Percentiles rank a stretch among this genome's conserved stretches.
Conservation (phyloP, 1,139 yeast species). For the Suhomyces guaymorum region DNA sequence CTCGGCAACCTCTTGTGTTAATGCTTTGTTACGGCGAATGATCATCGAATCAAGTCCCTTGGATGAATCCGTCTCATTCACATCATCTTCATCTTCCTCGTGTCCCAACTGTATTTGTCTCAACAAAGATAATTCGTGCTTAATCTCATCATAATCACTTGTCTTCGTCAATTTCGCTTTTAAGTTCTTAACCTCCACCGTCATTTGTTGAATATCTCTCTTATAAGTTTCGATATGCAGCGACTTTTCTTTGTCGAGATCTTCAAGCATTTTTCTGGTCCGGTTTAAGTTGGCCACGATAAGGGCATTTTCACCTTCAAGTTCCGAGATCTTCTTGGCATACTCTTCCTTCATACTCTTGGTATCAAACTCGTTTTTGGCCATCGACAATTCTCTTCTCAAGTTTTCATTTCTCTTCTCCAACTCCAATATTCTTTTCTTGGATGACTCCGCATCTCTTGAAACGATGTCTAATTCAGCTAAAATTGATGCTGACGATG, state of each 20-base stretch:
- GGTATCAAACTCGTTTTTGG: constrained; percentile 46
- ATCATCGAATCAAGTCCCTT: constrained; percentile 48
- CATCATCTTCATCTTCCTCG: constrained; percentile 25
- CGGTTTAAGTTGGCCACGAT: constrained; percentile 65
- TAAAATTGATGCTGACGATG: constrained; percentile 32
- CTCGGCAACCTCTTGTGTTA: constrained; percentile 60
- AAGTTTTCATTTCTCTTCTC: constrained; percentile 79
- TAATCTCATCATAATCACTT: constrained; percentile 74
- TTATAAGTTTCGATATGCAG: constrained; percentile 35
- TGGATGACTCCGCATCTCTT: constrained; percentile 74
- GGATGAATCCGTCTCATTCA: constrained; percentile 15
- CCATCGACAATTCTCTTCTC: constrained; percentile 60
- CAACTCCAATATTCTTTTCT: constrained; percentile 65
- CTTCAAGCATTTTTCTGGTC: constrained; percentile 36
- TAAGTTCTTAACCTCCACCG: constrained; percentile 52
- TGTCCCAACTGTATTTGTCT: constrained; percentile 75
- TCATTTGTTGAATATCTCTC: constrained; percentile 51
- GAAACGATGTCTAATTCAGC: constrained; percentile 66
- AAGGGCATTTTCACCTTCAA: constrained; percentile 68
- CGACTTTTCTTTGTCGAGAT: constrained; percentile 35
- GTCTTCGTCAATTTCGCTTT: constrained; percentile 48
- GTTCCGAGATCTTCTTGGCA: constrained; percentile 47
- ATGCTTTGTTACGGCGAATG: constrained; percentile 58
- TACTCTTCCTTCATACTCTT: constrained; percentile 35
- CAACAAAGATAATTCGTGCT: constrained; percentile 68